Conservation (phyloP, 352 stramenopile genomes). For the Globisporangium ultimum region DNA sequence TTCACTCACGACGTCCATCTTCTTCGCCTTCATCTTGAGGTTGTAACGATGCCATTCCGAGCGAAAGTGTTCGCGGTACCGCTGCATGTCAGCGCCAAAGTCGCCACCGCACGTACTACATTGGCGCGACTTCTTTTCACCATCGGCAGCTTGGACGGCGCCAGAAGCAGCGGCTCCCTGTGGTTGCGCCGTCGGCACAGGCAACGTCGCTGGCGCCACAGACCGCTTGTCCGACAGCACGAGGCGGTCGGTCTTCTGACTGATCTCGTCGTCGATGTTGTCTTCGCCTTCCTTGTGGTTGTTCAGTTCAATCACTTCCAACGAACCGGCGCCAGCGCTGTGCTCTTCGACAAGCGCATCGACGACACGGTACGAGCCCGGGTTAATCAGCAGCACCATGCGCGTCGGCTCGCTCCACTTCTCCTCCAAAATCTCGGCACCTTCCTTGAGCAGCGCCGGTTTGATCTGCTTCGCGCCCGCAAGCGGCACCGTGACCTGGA, state of each 20-base stretch:
- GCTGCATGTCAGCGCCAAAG: conserved; percentile 80
- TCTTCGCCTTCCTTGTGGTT: conserved; percentile 90
- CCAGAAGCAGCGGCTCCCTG: conserved; percentile 6
- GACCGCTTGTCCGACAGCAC: conserved; percentile 28
- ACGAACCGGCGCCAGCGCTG: conserved; percentile 40
- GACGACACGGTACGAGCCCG: conserved; percentile 70
- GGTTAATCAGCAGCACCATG: conserved; percentile 71
- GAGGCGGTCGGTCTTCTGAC: conserved; percentile 78
- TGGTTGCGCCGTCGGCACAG: conserved; percentile 4
- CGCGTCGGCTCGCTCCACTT: conserved; percentile 49
- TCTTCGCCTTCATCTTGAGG: conserved; percentile 94
- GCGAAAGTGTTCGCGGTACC: conserved; percentile 93
- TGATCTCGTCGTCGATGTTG: conserved; percentile 91
- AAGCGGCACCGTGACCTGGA: conserved; percentile 71
- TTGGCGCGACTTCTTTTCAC: conserved; percentile 47
- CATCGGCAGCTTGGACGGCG: conserved; percentile 6
- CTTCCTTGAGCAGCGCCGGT: conserved; percentile 51
- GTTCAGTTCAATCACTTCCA: conserved; percentile 93
- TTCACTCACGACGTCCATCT: conserved; percentile 68
- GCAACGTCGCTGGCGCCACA: conserved; percentile 8
- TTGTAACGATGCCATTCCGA: conserved; percentile 97
- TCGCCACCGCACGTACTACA: conserved; percentile 93
- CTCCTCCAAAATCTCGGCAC: conserved; percentile 66
- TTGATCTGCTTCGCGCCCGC: conserved; percentile 55
- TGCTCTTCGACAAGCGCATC: conserved; percentile 69